Base-by-base conservation (phyloP, 1,284 basidiomycete species). In the Malassezia dermatis region DNA sequence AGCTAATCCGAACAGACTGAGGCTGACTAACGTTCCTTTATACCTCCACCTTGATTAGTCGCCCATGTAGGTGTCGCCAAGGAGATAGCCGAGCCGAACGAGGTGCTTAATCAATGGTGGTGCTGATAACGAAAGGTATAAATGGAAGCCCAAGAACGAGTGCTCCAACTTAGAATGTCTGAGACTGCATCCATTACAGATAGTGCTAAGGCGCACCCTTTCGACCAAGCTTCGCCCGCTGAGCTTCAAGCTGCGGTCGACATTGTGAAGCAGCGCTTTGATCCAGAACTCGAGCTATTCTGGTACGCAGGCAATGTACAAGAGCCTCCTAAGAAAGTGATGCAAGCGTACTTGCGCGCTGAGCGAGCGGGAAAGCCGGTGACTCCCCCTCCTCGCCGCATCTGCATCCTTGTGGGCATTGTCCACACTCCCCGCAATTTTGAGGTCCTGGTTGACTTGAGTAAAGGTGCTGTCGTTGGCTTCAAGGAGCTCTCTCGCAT, bases 381-480 rank as follows among this genome's bases (percentile, higher is more conserved):
- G 8, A n/a, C 23, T 5, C 44, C 44, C 4, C 52, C 44, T 7
- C 35, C 52, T 13, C 52, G 52, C 8, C 27, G 31, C 23, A 48
- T 53, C n/a, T 24, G 21, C 1, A 28, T 53, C 19, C 30, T 48
- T 15, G 47, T 47, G 11, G 32, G 37, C 17, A 47, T 47, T 21
- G 39, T 34, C 6, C 24, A 32, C 32, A 53, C 52, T 0, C 45
- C 44, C 7, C 52, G 52, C 24, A 39, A 40, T 15, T 53, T 53
- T 23, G 52, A 53, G 30, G 52, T 34, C 8, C 23, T 21, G n/a
- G 52, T 53, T 6, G 46, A 53, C 23, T 31, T 53, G 21, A 48
- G 34, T 6, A n/a, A 53, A 19, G 32, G 26, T 13, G 46, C 46
- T 15, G 21, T 53, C 15, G 39, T 50, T 3, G 27, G 24, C 13